Conservation (phyloP, 805 yeast genomes). For the Candida michaelii region DNA sequence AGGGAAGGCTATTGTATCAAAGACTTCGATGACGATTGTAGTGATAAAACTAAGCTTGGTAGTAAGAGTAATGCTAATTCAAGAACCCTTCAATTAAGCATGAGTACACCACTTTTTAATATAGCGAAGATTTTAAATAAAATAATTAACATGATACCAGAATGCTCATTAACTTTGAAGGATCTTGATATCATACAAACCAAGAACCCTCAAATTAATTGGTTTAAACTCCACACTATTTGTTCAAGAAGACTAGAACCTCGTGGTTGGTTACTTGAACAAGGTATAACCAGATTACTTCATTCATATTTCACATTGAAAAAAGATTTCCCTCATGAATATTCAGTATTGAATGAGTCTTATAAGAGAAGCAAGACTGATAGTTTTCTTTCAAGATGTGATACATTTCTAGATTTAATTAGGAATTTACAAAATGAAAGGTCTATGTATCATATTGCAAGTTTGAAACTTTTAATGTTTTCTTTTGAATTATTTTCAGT, state of each 20-base stretch:
- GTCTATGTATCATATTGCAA: not conserved
- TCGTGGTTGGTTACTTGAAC: conserved; percentile 41
- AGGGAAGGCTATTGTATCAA: not conserved
- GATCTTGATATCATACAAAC: not conserved
- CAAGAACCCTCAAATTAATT: conserved; percentile 4
- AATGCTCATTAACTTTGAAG: not conserved
- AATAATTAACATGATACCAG: no score
- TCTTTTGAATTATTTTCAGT: conserved; percentile 6
- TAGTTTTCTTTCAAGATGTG: not conserved
- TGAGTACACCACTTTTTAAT: not conserved
- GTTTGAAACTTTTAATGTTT: conserved; percentile 6
- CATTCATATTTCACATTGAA: conserved; percentile 23
- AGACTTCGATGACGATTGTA: no score
- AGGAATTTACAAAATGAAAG: not conserved
- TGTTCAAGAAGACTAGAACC: conserved; percentile 19
- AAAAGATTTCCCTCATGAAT: not conserved
- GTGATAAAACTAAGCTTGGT: no score
- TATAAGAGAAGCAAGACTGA: conserved; percentile 5
- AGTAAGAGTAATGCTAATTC: no score
- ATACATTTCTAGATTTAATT: not conserved
- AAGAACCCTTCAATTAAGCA: no score
- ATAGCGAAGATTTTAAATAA: no score
- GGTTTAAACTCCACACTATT: conserved; percentile 28
- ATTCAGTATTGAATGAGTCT: no score
- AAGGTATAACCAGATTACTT: conserved; percentile 35